These are phyloP conservation scores for Hyphodiscus hymeniophilus DNA, from an alignment of 495 filamentous ascomycete genomes.

Conservation along the genomic window DNA sequence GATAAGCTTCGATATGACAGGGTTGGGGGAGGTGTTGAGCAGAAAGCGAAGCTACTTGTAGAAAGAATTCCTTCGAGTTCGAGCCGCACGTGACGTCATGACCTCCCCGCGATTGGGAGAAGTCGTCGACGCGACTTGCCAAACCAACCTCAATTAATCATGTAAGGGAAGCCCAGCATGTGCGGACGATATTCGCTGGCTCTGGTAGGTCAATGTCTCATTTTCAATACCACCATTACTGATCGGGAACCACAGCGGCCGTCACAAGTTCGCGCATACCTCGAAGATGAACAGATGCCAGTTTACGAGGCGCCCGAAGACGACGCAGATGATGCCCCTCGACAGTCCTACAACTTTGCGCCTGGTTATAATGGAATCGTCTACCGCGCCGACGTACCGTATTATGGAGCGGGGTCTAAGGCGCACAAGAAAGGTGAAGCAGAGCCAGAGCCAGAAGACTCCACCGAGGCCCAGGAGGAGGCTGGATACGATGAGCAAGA, in stretches of 20 bases:
- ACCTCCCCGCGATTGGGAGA: too few species aligned
- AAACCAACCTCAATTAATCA: too few species aligned
- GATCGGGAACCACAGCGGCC: slow-evolving; percentile 43
- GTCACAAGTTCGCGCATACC: slow-evolving; percentile 56
- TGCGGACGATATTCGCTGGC: slow-evolving; percentile 81
- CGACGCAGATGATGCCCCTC: slow-evolving; percentile 42
- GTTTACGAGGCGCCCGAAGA: slow-evolving; percentile 73
- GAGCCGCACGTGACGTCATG: too few species aligned
- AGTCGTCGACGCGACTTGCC: too few species aligned
- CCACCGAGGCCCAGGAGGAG: slow-evolving; percentile 7
- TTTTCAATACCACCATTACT: background rate
- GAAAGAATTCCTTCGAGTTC: too few species aligned
- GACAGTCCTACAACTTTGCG: slow-evolving; percentile 87
- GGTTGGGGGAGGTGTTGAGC: too few species aligned
- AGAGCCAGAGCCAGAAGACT: slow-evolving; percentile 2
- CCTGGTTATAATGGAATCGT: slow-evolving; percentile 80
- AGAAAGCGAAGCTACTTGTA: too few species aligned
- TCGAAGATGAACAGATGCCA: slow-evolving; percentile 66
- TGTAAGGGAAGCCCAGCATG: slow-evolving; percentile 43
- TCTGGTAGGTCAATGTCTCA: slow-evolving; percentile 46
- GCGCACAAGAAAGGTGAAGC: slow-evolving; percentile 8
- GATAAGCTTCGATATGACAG: too few species aligned
- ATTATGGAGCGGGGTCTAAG: slow-evolving; percentile 37
- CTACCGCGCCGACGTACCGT: slow-evolving; percentile 67
- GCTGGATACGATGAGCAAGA: slow-evolving; percentile 14